Conservation (phyloP, 1,284 basidiomycete genomes). For the Malassezia yamatoensis region DNA sequence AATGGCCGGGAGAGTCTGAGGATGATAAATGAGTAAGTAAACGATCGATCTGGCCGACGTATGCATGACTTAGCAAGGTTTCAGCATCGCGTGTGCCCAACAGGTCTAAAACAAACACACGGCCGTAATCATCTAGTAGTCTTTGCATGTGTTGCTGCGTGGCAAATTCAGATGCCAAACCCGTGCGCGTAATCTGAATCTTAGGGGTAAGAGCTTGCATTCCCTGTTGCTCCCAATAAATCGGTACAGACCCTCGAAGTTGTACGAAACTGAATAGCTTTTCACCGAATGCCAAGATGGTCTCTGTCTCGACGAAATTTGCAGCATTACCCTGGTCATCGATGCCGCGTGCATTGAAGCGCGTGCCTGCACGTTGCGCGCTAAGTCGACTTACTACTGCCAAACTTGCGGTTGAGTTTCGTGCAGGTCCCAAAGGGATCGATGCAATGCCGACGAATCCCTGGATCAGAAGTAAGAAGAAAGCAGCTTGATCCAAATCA, state of each 20-base stretch:
- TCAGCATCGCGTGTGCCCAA: constrained; percentile 63
- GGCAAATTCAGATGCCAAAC: constrained; percentile 79
- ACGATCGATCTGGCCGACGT: constrained; percentile 46
- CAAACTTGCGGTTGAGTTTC: constrained; percentile 53
- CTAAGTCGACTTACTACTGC: constrained; percentile 73
- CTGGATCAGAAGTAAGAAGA: constrained; percentile 70
- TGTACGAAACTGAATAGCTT: constrained; percentile 82
- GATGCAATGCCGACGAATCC: constrained; percentile 60
- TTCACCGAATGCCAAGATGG: constrained; percentile 70
- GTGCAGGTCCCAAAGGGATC: neutral
- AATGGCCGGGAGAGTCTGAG: constrained; percentile 7
- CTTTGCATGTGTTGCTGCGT: constrained; percentile 87
- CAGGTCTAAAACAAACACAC: constrained; percentile 42
- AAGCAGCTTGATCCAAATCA: constrained; percentile 56
- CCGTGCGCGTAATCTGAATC: constrained; percentile 59
- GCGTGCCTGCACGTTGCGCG: constrained; percentile 89
- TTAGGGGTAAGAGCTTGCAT: constrained; percentile 52
- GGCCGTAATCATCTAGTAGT: constrained; percentile 50
- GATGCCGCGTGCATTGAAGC: constrained; percentile 92
- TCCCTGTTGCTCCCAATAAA: constrained; percentile 98
- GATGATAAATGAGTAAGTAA: neutral
- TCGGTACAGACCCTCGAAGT: constrained; percentile 67
- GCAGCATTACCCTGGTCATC: constrained; percentile 96
- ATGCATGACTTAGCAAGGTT: constrained; percentile 68
- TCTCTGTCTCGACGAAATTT: constrained; percentile 97